phyloP scores from a whole-genome alignment of 805 yeast species.

The Kodamaea restingae region DNA sequence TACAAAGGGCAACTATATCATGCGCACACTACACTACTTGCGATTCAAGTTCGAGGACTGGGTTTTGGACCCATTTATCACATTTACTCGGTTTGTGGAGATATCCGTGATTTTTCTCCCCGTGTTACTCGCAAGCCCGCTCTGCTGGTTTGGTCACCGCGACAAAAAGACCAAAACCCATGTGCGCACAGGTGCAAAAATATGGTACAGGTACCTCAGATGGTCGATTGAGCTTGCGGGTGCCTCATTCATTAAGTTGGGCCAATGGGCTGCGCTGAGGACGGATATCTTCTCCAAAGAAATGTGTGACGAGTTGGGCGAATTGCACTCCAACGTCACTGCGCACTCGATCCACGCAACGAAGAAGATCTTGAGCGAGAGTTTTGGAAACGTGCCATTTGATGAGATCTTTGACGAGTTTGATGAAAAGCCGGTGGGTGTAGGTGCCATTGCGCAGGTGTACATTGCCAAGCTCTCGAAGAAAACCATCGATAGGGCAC shows the following conservation, averaged over 20 bases:
- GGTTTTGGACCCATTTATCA: slow-evolving; percentile 64
- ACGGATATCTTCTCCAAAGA: slow-evolving; percentile 84
- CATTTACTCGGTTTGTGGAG: slow-evolving; percentile 66
- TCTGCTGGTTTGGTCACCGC: slow-evolving; percentile 52
- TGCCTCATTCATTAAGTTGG: slow-evolving; percentile 85
- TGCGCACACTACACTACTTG: slow-evolving; percentile 34
- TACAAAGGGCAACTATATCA: slow-evolving; percentile 18
- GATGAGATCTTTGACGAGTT: slow-evolving; percentile 82
- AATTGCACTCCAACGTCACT: slow-evolving; percentile 78
- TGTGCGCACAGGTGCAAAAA: slow-evolving; percentile 55
- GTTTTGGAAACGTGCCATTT: slow-evolving; percentile 50
- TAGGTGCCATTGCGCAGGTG: slow-evolving; percentile 99
- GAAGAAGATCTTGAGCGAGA: slow-evolving; percentile 48
- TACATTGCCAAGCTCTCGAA: slow-evolving; percentile 64
- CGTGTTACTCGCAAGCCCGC: slow-evolving; percentile 59
- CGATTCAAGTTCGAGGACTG: slow-evolving; percentile 49
- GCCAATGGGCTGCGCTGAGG: slow-evolving; percentile 99
- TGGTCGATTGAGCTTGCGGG: slow-evolving; percentile 79
- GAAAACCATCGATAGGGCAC: slow-evolving; percentile 37
- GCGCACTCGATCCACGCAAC: slow-evolving; percentile 68
- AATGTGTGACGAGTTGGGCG: slow-evolving; percentile 71
- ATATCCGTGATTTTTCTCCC: slow-evolving; percentile 68
- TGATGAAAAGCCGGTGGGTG: slow-evolving; percentile 74
- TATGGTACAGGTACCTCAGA: slow-evolving; percentile 70
- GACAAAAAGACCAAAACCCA: slow-evolving; percentile 23